These are phyloP conservation scores for Batkoa obscura DNA, from an alignment of 371 early-diverging fungal genomes.

Conservation along the genomic window DNA sequence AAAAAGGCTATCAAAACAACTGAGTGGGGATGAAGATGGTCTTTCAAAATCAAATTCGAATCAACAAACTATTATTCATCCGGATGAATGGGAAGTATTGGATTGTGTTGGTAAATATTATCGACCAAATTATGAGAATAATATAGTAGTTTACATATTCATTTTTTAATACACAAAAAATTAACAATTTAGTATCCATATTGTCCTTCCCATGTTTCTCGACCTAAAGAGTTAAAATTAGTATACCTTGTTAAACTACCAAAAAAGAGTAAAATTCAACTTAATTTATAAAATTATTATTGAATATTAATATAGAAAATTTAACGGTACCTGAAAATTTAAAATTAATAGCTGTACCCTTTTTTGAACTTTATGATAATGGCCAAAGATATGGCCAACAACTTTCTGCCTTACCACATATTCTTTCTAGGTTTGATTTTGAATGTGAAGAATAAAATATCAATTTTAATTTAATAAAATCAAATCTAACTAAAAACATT, in stretches of 20 bases:
- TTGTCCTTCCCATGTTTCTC: constrained; percentile 56
- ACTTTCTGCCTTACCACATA: constrained; percentile 44
- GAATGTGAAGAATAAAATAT: constrained; percentile 15
- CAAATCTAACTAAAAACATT: no score
- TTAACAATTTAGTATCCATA: constrained; percentile 45
- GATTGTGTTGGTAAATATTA: constrained; percentile 57
- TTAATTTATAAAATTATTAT: constrained; percentile 1
- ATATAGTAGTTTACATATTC: constrained; percentile 26
- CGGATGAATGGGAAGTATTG: constrained; percentile 46
- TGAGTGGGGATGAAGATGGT: constrained; percentile 17
- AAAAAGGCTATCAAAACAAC: constrained; percentile 26
- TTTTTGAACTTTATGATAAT: constrained; percentile 67
- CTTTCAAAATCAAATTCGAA: constrained; percentile 3
- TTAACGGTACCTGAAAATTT: constrained; percentile 58
- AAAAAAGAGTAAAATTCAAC: constrained; percentile 29
- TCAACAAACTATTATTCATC: constrained; percentile 1
- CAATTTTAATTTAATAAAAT: no score
- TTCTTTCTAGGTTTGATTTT: constrained; percentile 36
- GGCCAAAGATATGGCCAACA: constrained; percentile 51
- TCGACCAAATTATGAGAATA: constrained; percentile 58
- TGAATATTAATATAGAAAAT: constrained; percentile 25
- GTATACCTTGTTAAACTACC: constrained; percentile 54
- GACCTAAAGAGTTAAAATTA: constrained; percentile 58
- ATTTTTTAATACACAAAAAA: neutral
- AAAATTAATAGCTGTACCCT: constrained; percentile 58